phyloP scores from a whole-genome alignment of 202 grass and related monocot genomes.

The Dendrocalamus latiflorus region DNA sequence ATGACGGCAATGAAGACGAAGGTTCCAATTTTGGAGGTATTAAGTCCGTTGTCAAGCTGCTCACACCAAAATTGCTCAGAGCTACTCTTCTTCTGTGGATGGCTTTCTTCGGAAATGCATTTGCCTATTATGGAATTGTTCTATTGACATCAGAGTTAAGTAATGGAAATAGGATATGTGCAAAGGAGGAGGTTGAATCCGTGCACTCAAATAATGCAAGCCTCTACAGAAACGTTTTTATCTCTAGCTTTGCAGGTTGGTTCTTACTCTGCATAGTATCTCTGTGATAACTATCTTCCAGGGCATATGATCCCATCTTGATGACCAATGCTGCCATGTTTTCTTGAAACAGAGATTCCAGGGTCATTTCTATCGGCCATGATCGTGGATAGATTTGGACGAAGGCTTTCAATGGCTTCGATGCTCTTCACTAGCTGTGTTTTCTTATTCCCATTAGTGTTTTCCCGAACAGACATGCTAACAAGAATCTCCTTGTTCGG shows the following conservation, averaged over 20 bases:
- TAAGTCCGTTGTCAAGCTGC: no score
- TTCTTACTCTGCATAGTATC: not conserved
- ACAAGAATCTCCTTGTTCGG: slow-evolving; percentile 73
- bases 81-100: no score
- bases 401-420: slow-evolving; percentile 85
- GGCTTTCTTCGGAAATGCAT: no score
- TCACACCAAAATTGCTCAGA: no score
- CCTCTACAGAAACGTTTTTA: slow-evolving; percentile 88
- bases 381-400: slow-evolving; percentile 80
- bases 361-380: slow-evolving; percentile 67
- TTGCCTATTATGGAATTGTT: slow-evolving; percentile 98
- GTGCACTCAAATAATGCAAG: slow-evolving; percentile 53
- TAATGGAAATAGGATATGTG: slow-evolving; percentile 74
- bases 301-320: not conserved
- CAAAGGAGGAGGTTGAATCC: slow-evolving; percentile 51
- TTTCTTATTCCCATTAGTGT: slow-evolving; percentile 73
- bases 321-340: not conserved
- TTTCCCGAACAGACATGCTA: slow-evolving; percentile 56
- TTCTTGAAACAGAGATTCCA: slow-evolving; percentile 69
- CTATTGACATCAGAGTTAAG: slow-evolving; percentile 91
- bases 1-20: slow-evolving; percentile 28
- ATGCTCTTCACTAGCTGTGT: slow-evolving; percentile 84
- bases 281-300: not conserved
- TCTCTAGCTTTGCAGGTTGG: slow-evolving; percentile 93
- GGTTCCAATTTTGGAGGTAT: slow-evolving; percentile 47